Base-by-base conservation (phyloP, 805 yeast genomes). In the Metschnikowia gelsemii region DNA sequence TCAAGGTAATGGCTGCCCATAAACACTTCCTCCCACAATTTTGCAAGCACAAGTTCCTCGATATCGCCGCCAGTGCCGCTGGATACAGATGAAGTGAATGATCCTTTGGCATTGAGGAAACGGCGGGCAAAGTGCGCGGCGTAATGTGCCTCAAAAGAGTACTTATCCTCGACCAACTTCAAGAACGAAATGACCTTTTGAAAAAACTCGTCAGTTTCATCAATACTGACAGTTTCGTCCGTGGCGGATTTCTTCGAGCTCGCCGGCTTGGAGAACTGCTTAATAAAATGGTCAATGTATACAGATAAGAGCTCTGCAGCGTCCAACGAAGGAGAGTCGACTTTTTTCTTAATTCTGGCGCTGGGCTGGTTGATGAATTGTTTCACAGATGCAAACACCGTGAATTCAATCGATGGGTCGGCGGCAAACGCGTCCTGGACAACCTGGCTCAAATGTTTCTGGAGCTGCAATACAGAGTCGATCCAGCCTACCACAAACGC, bases 81-180 rank as follows among this genome's bases (percentile, higher is more conserved):
- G 20, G 42, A 32, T 14, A 28, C 21, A 4, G 29, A 31, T 5
- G 43, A 24, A 12, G 46, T 43, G 7, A 49, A 44, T 5, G 49
- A 39, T 16, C 62, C 59, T 42, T 70, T 70, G 9, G 70, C 50
- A 42, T 63, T 69, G 19, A 70, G 53, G 40, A 89, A 70, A 46
- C 97, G 72, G 60, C 84, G 87, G 1, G 96, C 96, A 43, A 90
- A 70, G 63, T 87, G 96, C 40, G 82, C 85, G 53, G 88, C 88
- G 61, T 87, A 89, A 46, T 84, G 81, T 30, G 78, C 83, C 57
- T 88, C 96, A 64, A 89, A 90, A 19, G 85, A 67, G 62, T 89
- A 96, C 56, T 88, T 90, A 52, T 90, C 96, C 45, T 78, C 73
- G 33, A 89, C 71, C 55, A 78, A 81, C 42, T 82, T 68, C 54